Evolutionary conservation across 2,329 filamentous ascomycete genomes (phyloP), one percentile per base, ranked within the genome.

Genomic region (Raffaelea ambrosiae): DNA sequence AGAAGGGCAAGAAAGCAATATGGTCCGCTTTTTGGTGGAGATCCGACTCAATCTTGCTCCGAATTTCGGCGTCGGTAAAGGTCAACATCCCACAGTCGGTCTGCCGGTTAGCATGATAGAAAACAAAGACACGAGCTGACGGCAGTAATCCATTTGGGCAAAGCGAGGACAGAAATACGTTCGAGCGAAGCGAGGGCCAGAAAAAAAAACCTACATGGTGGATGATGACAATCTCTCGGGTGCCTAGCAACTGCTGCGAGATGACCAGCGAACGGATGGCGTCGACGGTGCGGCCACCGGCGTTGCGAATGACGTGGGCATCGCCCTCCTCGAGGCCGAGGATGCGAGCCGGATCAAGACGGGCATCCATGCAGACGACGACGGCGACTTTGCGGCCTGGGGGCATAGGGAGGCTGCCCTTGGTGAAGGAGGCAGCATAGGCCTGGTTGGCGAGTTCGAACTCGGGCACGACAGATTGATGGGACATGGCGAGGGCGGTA

Each of bases 331-430:
- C 67, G 48, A 90, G 83, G 8, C 82, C 83, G 47, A 88, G 83
- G 2, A 83, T 83, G 14, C 75, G 68, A 5, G 79, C 74, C 0
- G 86, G 81, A 56, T 91, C 75, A 54, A 82, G 69, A 44, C 87
- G 79, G 5, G 87, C 84, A 58, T 93, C 87, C 86, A 93, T 93
- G 65, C 87, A 93, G 1, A 85, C 85, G 40, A 91, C 74, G 13
- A 49, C 23, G 19, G 48, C 48, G 5, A 49, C 48, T 76, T 38
- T 38, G 66, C 83, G 84, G 9, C 77, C 77, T 0, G 86, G 86
- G 0, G 84, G 84, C 2, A 88, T 73, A 1, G 77, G 72, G 7
- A 89, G 73, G 51, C 81, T 54, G 19, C 82, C 84, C 52, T 86
- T 71, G n/a, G 70, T 77, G 63, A 89, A 89, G 3, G 52, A 51